phyloP scores from a whole-genome alignment of 2,329 filamentous ascomycete genomes.

The Aureobasidium sp. region DNA sequence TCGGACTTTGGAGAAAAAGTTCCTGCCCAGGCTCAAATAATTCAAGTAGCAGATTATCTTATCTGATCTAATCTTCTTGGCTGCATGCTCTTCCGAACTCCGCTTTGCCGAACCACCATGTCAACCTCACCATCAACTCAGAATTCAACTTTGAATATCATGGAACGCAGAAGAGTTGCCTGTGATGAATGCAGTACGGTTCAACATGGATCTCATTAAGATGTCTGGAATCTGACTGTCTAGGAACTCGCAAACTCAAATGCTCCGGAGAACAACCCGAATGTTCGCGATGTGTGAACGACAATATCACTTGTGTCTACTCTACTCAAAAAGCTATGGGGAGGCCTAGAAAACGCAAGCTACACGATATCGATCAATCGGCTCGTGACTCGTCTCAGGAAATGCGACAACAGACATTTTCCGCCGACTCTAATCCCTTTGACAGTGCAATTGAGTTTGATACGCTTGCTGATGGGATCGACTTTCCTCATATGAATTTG shows the following conservation, averaged over 20 bases:
- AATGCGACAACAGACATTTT: not conserved
- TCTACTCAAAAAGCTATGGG: slow-evolving; percentile 43
- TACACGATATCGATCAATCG: not conserved
- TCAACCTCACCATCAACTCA: not conserved
- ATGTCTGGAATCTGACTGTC: not conserved
- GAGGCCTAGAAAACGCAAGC: slow-evolving; percentile 37
- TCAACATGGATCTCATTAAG: too few relatives aligned
- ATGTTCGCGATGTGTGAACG: slow-evolving; percentile 35
- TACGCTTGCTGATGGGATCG: not conserved
- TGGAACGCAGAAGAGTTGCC: slow-evolving; percentile 19
- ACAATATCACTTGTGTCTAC: slow-evolving; percentile 36
- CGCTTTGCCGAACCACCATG: not conserved
- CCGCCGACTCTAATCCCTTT: not conserved
- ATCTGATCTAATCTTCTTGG: not conserved
- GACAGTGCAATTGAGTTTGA: not conserved
- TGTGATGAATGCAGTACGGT: slow-evolving; percentile 35
- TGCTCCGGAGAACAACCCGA: slow-evolving; percentile 35
- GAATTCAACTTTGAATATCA: not conserved
- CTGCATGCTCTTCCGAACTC: not conserved
- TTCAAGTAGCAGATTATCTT: not conserved
- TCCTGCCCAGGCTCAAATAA: not conserved
- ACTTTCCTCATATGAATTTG: not conserved
- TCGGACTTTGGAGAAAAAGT: slow-evolving; percentile 7
- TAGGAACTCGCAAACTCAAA: slow-evolving; percentile 42
- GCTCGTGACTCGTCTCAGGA: not conserved